Conservation (phyloP, 257 asterid genomes). For the Nicotiana benthamiana region DNA sequence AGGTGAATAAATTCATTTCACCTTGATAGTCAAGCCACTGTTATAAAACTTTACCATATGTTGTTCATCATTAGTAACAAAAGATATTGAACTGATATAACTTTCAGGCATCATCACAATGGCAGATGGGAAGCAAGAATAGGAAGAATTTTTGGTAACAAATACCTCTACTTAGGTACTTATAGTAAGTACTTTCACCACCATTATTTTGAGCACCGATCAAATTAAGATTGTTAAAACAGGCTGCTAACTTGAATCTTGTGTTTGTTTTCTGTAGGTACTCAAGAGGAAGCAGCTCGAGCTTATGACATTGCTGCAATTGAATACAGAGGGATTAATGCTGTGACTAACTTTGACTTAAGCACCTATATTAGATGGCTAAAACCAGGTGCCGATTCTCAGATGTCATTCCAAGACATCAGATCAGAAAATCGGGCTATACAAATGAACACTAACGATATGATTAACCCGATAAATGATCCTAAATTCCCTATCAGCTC, state of each 20-base stretch:
- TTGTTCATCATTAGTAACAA: not conserved
- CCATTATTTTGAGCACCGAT: not conserved
- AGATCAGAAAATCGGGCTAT: slow-evolving; percentile 11
- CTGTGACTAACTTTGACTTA: slow-evolving; percentile 61
- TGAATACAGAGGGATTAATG: slow-evolving; percentile 63
- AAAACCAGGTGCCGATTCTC: slow-evolving; percentile 32
- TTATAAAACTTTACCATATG: not conserved
- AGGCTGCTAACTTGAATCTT: not conserved
- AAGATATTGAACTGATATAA: not conserved
- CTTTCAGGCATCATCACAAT: slow-evolving; percentile 57
- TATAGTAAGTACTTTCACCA: slow-evolving; percentile 33
- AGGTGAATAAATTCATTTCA: slow-evolving; percentile 25
- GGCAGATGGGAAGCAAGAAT: slow-evolving; percentile 89
- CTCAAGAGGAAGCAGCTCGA: slow-evolving; percentile 77
- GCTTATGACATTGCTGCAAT: slow-evolving; percentile 75
- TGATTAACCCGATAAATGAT: slow-evolving; percentile 15
- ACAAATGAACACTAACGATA: slow-evolving; percentile 10
- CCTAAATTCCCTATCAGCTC: slow-evolving; percentile 17
- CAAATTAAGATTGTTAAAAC: not conserved
- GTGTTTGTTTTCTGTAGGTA: slow-evolving; percentile 28
- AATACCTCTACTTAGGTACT: slow-evolving; percentile 66
- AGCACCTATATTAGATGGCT: slow-evolving; percentile 57
- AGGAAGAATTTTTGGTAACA: slow-evolving; percentile 62
- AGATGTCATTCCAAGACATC: slow-evolving; percentile 11
- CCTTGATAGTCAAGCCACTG: not conserved